These are phyloP conservation scores for Onygena corvina DNA, from an alignment of 2,329 filamentous ascomycete species.

Conservation along the genomic window DNA sequence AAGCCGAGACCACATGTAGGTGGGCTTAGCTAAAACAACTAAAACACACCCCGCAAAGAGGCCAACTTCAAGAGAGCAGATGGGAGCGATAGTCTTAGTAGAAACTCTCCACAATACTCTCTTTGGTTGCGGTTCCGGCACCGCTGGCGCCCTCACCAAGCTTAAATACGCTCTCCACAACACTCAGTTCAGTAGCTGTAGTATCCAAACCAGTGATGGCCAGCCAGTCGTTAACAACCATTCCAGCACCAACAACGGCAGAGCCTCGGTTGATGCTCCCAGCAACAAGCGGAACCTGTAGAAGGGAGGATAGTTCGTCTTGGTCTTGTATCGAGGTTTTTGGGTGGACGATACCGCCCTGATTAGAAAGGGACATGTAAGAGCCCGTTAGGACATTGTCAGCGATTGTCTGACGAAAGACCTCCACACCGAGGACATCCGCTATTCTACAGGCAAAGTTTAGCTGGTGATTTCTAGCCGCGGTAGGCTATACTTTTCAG, in stretches of 20 bases:
- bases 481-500: background rate
- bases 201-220: conserved; percentile 88
- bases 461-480: background rate
- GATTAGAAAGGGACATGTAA: conserved; percentile 94
- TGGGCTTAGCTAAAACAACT: too few relatives aligned
- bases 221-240: conserved; percentile 97
- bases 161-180: conserved; percentile 91
- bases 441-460: conserved; percentile 48
- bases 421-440: conserved; percentile 60
- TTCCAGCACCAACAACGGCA: conserved; percentile 88
- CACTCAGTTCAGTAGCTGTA: conserved; percentile 92
- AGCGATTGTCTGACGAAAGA: conserved; percentile 71
- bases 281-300: conserved; percentile 91
- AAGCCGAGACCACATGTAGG: too few relatives aligned
- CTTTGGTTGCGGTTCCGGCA: conserved; percentile 62
- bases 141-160: conserved; percentile 77
- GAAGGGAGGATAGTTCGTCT: conserved; percentile 83
- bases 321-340: conserved; percentile 97
- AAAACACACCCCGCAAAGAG: too few relatives aligned
- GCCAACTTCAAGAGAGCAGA: background rate
- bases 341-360: conserved; percentile 91
- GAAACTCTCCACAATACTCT: conserved; percentile 98
- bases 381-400: conserved; percentile 93
- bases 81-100: conserved; percentile 47
- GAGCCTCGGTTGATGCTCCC: conserved; percentile 87